Evolutionary conservation across 129 eudicot species (phyloP).

Genomic region (Artemisia annua): DNA sequence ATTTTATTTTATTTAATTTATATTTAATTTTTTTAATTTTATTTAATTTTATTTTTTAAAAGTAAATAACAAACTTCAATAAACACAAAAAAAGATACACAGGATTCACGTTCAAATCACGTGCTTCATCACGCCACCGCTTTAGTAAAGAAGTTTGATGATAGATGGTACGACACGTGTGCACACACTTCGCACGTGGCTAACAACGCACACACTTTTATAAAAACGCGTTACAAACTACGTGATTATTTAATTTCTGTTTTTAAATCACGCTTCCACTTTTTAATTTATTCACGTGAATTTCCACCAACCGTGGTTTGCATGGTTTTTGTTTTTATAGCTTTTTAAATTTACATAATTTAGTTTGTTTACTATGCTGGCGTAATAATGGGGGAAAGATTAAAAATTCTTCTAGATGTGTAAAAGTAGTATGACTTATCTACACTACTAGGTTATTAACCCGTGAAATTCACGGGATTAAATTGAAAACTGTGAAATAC

Average conservation of each 20-base stretch:
- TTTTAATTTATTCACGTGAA: conserved; percentile 29
- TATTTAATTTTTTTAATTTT: too few relatives aligned
- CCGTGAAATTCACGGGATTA: too few relatives aligned
- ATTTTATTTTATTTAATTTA: too few relatives aligned
- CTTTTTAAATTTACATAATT: too few relatives aligned
- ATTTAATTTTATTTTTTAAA: too few relatives aligned
- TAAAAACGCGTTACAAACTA: conserved; percentile 9
- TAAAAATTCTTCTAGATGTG: too few relatives aligned
- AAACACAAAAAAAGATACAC: neutral
- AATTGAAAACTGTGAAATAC: too few relatives aligned
- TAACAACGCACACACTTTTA: neutral
- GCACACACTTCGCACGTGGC: conserved; percentile 19
- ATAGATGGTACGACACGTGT: conserved; percentile 16
- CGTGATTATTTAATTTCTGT: conserved; percentile 15
- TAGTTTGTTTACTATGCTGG: too few relatives aligned
- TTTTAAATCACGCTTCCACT: conserved; percentile 2
- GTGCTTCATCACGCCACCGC: conserved; percentile 24
- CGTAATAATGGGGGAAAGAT: too few relatives aligned
- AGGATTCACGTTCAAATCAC: conserved; percentile 20
- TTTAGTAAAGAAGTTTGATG: conserved; percentile 1
- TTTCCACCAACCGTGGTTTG: conserved; percentile 24
- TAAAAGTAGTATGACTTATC: too few relatives aligned
- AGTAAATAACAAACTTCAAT: neutral
- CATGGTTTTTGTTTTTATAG: conserved; percentile 3
- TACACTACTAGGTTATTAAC: too few relatives aligned